These are phyloP conservation scores for Herpomyces periplanetae DNA, from an alignment of 2,329 filamentous ascomycete species.

Conservation along the genomic window DNA sequence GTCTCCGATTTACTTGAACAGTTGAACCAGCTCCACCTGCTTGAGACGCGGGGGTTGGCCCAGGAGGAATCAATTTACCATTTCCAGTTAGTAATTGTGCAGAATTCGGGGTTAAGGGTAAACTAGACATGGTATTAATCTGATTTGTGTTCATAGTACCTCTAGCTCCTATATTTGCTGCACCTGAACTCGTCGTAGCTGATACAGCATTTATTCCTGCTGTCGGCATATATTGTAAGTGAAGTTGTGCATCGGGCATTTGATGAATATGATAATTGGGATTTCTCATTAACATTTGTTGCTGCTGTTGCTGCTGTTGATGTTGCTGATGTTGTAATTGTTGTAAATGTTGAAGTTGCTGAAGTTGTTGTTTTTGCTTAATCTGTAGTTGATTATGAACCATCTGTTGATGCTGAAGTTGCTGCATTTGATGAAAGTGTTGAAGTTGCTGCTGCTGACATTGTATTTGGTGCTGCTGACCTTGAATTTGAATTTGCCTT, in stretches of 20 bases:
- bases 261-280: conserved; percentile 2
- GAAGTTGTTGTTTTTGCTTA: conserved; percentile 8
- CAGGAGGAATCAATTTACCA: too few species aligned
- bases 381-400: conserved; percentile 4
- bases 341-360: conserved; percentile 6
- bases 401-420: conserved; percentile 1
- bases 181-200: conserved; percentile 1
- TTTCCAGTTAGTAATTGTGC: too few species aligned
- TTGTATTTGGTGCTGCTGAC: background rate
- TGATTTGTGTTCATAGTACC: too few species aligned
- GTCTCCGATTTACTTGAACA: too few species aligned
- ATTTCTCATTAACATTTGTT: conserved; percentile 1
- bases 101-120: too few species aligned
- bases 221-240: conserved; percentile 3
- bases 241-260: conserved; percentile 4
- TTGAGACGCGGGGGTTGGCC: too few species aligned
- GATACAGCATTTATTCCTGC: conserved; percentile 1
- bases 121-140: too few species aligned
- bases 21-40: too few species aligned
- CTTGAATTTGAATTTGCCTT: conserved; percentile 1
- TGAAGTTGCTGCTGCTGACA: conserved; percentile 2
- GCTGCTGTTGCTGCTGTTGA: background rate
- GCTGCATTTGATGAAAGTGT: conserved; percentile 2
- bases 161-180: too few species aligned
- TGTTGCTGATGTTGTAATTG: conserved; percentile 1